phyloP scores from a whole-genome alignment of 257 asterid species.

The Ilex aquifolium region DNA sequence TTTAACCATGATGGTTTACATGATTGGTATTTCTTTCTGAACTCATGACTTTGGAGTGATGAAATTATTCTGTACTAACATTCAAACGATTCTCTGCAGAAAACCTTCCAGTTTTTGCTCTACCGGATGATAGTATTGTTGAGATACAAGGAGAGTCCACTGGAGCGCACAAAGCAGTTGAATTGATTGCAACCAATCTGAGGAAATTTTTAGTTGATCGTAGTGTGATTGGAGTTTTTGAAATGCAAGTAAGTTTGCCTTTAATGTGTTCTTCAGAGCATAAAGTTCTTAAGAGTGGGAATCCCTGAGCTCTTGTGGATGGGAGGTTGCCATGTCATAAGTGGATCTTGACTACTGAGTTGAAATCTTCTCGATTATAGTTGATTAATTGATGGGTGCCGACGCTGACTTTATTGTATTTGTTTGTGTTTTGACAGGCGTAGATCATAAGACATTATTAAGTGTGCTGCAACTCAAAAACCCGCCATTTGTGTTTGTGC shows the following conservation, averaged over 20 bases:
- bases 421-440: too few relatives aligned
- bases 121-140: constrained; percentile 81
- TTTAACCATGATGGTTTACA: too few relatives aligned
- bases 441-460: too few relatives aligned
- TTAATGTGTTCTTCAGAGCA: constrained; percentile 2
- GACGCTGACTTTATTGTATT: too few relatives aligned
- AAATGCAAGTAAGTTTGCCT: constrained; percentile 55
- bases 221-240: constrained; percentile 72
- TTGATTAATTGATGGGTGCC: too few relatives aligned
- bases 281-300: neutral
- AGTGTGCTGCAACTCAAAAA: too few relatives aligned
- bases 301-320: too few relatives aligned
- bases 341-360: neutral
- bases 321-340: neutral
- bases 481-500: too few relatives aligned
- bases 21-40: too few relatives aligned
- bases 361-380: too few relatives aligned
- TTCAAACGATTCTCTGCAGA: constrained; percentile 32
- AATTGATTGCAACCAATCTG: constrained; percentile 67
- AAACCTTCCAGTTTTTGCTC: constrained; percentile 70
- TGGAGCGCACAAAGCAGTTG: constrained; percentile 71
- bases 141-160: constrained; percentile 90
- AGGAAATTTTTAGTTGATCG: constrained; percentile 89
- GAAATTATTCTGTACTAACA: too few relatives aligned
- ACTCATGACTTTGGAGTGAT: too few relatives aligned